These are phyloP conservation scores for Penstemon eatonii DNA, from an alignment of 257 asterid species.

Conservation along the genomic window DNA sequence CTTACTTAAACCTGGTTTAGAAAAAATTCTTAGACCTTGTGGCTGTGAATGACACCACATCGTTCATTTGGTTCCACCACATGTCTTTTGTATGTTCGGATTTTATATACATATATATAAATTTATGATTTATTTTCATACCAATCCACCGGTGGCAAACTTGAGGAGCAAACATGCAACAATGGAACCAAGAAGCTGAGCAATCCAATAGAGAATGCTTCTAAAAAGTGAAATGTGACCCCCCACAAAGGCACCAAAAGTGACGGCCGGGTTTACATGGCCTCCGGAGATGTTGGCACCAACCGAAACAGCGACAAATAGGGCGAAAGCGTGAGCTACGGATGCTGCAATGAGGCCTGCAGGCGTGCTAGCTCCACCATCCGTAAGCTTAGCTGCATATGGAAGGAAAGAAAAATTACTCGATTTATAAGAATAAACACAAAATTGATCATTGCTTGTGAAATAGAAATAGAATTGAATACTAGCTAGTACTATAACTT, in stretches of 20 bases:
- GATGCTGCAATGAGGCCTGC: conserved; percentile 68
- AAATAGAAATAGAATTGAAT: background rate
- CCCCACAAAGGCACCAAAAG: conserved; percentile 78
- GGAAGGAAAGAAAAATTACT: no score
- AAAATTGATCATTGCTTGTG: no score
- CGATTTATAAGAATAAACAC: no score
- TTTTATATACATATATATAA: background rate
- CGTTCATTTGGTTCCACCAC: background rate
- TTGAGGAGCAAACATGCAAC: conserved; percentile 77
- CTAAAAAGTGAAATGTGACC: conserved; percentile 65
- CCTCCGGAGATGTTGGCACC: conserved; percentile 91
- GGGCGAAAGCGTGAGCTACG: conserved; percentile 77
- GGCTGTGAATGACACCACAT: no score
- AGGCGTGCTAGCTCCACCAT: conserved; percentile 58
- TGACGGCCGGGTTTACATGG: conserved; percentile 83
- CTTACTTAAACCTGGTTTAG: no score
- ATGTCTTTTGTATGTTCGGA: background rate
- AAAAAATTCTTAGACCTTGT: no score
- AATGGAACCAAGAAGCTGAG: conserved; percentile 73
- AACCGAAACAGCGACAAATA: conserved; percentile 70
- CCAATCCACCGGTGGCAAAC: conserved; percentile 77
- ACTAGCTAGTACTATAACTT: background rate
- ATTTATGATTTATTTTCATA: conserved; percentile 16
- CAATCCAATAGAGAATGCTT: conserved; percentile 71
- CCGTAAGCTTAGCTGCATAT: conserved; percentile 55